Base-by-base conservation (phyloP, 2,329 filamentous ascomycete species). In the Diaporthe ilicicola region DNA sequence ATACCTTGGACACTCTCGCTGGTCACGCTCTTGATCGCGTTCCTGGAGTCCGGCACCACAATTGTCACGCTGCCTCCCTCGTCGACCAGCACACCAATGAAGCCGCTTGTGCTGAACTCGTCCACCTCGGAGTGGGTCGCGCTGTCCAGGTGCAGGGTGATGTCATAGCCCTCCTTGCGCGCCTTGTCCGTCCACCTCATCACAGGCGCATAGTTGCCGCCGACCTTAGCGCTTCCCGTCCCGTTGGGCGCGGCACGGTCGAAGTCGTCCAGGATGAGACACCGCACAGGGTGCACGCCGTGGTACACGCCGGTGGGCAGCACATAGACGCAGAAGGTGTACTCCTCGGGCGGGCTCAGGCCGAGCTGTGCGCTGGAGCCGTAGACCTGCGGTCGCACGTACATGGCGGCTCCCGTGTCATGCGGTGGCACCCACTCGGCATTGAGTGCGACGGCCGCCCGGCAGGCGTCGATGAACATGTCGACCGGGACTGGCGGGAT, bases 181-280 rank as follows among this genome's bases (percentile, higher is more conserved):
- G 96, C 95, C 78, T 89, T 91, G 76, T 97, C 94, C 78, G 93
- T 97, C 87, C 94, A 94, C 69, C 93, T 87, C 77, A 98, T 83
- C 6, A 98, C 95, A 3, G 95, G 95, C 12, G 95, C 95, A 79
- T 98, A 98, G 84, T 98, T 98, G 17, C 95, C 96, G 32, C 96
- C 95, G 3, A 98, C 88, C 84, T 98, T 98, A n/a, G 94, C 95
- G 73, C 90, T 91, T 0, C 95, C 95, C 0, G 93, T 97, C 0
- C 95, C 95, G 76, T 94, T 90, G 1, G 96, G 95, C n/a, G 95
- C 95, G 0, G 95, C 90, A 37, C 95, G 93, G 81, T 98, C 95
- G 79, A 98, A 98, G 37, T 96, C 92, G 77, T 98, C 95, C 3
- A 98, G 87, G 72, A 98, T 93, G 67, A 98, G 84, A 1, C 93